These are phyloP conservation scores for Ogataea polymorpha DNA, from an alignment of 805 yeast species.

Conservation along the genomic window DNA sequence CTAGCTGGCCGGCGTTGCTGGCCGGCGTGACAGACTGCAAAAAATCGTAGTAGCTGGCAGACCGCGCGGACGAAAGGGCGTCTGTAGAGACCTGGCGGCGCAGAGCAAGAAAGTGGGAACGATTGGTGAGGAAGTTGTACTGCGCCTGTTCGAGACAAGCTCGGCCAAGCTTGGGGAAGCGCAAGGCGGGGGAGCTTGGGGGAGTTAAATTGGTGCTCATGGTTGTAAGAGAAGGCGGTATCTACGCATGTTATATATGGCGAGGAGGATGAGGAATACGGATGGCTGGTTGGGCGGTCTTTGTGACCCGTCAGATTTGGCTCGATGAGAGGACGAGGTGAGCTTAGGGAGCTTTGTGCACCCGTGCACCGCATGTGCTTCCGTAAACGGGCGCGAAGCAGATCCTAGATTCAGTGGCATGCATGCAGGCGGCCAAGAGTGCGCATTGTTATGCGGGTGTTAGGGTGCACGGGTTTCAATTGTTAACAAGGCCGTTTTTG, in stretches of 20 bases:
- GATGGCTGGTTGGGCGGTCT: constrained; percentile 1
- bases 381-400: not conserved
- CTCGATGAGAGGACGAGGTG: too few species aligned
- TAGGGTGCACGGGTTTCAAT: not conserved
- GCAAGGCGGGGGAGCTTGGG: constrained; percentile 3
- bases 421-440: constrained; percentile 2
- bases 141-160: not conserved
- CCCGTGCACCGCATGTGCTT: not conserved
- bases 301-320: not conserved
- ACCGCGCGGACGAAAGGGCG: constrained; percentile 6
- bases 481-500: not conserved
- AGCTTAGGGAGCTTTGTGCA: not conserved
- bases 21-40: constrained; percentile 12
- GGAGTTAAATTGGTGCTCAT: not conserved
- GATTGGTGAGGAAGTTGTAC: constrained; percentile 5
- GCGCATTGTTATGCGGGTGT: not conserved
- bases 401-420: constrained; percentile 1
- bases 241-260: not conserved
- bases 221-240: not conserved
- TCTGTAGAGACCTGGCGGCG: constrained; percentile 7
- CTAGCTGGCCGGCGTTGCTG: constrained; percentile 13
- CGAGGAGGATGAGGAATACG: not conserved
- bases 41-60: constrained; percentile 12
- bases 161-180: constrained; percentile 9
- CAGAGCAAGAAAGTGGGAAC: constrained; percentile 10